Conservation (phyloP, 2,329 filamentous ascomycete genomes). For the Didymella pinodella region DNA sequence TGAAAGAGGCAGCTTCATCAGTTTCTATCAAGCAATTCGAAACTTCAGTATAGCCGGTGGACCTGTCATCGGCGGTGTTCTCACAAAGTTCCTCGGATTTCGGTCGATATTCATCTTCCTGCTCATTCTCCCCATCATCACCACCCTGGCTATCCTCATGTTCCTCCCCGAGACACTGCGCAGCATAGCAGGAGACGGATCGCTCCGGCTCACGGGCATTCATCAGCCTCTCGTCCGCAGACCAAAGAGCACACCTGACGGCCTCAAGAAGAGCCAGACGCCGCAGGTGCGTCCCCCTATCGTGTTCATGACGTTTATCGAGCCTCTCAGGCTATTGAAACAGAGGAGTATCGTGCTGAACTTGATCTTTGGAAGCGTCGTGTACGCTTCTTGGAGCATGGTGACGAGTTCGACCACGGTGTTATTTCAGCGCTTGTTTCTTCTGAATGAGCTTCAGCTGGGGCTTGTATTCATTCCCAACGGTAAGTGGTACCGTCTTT, state of each 20-base stretch:
- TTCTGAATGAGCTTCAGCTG: constrained; percentile 51
- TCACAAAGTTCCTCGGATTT: constrained; percentile 41
- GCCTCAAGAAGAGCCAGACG: background rate
- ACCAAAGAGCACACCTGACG: background rate
- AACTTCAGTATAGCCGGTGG: constrained; percentile 46
- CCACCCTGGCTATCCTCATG: constrained; percentile 46
- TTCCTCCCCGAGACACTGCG: constrained; percentile 53
- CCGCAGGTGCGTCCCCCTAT: background rate
- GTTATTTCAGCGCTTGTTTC: constrained; percentile 51
- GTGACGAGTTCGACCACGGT: constrained; percentile 56
- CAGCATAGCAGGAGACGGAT: constrained; percentile 32
- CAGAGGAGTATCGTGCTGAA: constrained; percentile 48
- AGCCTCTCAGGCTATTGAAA: background rate
- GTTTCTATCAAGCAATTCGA: constrained; percentile 53
- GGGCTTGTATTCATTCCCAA: constrained; percentile 55
- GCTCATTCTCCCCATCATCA: constrained; percentile 56
- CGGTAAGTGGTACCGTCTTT: constrained; percentile 24
- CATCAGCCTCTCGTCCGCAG: constrained; percentile 52
- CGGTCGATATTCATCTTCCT: constrained; percentile 63
- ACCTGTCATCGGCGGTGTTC: constrained; percentile 39
- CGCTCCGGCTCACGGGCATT: constrained; percentile 50
- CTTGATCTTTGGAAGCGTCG: constrained; percentile 55
- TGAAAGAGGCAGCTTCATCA: constrained; percentile 53
- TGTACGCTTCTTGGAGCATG: constrained; percentile 61
- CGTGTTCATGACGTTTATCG: background rate